Evolutionary conservation across 768 basidiomycete species (phyloP).

Genomic region (Mycena capillaripes): DNA sequence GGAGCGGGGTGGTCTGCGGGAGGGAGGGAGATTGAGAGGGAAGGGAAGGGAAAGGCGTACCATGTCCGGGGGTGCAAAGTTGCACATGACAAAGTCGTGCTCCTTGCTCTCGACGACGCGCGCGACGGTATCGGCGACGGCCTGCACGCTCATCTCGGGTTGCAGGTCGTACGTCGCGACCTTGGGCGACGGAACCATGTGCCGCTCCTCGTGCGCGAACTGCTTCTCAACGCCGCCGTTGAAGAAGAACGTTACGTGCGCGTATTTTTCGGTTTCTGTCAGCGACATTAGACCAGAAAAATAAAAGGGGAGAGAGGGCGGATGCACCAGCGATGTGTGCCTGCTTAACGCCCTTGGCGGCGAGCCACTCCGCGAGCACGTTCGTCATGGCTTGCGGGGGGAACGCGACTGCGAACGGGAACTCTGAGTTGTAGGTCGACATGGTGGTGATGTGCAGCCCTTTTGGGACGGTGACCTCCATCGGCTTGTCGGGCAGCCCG

Average conservation of each 20-base stretch:
- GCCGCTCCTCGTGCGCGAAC: conserved; percentile 84
- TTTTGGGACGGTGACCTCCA: conserved; percentile 86
- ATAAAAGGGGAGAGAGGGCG: neutral
- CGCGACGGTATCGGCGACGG: conserved; percentile 93
- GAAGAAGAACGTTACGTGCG: conserved; percentile 98
- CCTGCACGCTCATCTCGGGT: too few species aligned
- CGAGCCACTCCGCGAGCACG: conserved; percentile 95
- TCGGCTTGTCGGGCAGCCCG: conserved; percentile 85
- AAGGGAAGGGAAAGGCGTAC: conserved; percentile 52
- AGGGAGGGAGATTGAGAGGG: neutral
- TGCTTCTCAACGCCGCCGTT: conserved; percentile 97
- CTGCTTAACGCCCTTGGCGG: conserved; percentile 84
- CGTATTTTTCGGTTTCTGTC: conserved; percentile 97
- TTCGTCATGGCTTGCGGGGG: conserved; percentile 95
- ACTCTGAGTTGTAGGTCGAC: conserved; percentile 93
- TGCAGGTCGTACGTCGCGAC: conserved; percentile 97
- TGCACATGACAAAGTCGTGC: conserved; percentile 96
- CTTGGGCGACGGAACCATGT: conserved; percentile 93
- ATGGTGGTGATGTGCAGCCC: conserved; percentile 89
- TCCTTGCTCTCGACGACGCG: conserved; percentile 78
- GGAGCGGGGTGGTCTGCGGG: too few species aligned
- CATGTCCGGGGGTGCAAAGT: conserved; percentile 98
- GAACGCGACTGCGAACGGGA: conserved; percentile 93
- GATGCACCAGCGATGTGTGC: conserved; percentile 85
- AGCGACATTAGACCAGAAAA: neutral